Evolutionary conservation across 768 basidiomycete species (phyloP).

Genomic region (Tulasnella sp.): DNA sequence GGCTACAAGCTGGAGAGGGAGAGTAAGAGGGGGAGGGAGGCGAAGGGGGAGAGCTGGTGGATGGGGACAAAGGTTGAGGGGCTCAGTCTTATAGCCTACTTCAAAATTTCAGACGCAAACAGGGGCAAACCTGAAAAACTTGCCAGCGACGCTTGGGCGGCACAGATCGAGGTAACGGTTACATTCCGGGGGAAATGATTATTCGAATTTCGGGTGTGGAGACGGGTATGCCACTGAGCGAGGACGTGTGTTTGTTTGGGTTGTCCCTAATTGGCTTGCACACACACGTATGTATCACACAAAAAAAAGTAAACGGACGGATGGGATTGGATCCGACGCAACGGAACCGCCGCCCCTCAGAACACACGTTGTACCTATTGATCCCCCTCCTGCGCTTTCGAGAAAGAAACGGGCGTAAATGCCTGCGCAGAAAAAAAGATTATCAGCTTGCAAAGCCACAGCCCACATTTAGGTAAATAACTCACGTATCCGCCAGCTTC

Average conservation of each 20-base stretch:
- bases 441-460: constrained; percentile 28
- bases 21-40: constrained; percentile 17
- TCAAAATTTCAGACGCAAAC: constrained; percentile 28
- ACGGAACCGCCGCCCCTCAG: constrained; percentile 7
- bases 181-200: constrained; percentile 17
- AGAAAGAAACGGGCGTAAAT: constrained; percentile 46
- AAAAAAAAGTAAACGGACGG: neutral
- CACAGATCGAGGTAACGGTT: neutral
- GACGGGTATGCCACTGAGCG: neutral
- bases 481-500: constrained; percentile 87
- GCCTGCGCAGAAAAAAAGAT: constrained; percentile 39
- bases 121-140: neutral
- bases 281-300: neutral
- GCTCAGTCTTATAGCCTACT: constrained; percentile 20
- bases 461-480: constrained; percentile 40
- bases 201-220: constrained; percentile 12
- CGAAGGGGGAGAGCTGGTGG: constrained; percentile 22
- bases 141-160: constrained; percentile 3
- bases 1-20: constrained; percentile 35
- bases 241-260: constrained; percentile 24
- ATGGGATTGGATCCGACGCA: neutral
- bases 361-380: constrained; percentile 35
- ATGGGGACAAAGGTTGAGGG: neutral
- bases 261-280: neutral
- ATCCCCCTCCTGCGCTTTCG: constrained; percentile 41